Base-by-base conservation (phyloP, 2,329 filamentous ascomycete species). In the Pseudogymnoascus sp. region DNA sequence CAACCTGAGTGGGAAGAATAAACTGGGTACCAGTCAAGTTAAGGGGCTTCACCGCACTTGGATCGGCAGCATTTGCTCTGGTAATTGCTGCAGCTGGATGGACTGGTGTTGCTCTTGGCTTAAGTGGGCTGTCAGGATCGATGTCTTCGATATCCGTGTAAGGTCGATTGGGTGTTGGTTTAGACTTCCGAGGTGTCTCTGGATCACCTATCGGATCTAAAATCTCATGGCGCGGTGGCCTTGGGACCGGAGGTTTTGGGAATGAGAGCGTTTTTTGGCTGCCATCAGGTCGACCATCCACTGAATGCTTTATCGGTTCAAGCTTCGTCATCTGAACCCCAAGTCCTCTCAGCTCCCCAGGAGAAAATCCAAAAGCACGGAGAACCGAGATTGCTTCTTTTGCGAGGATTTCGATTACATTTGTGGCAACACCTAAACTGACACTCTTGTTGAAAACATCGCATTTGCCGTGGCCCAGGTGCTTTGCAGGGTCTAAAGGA, bases 291-390 rank as follows among this genome's bases (percentile, higher is more conserved):
- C 79, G 77, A 1, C 77, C 82, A n/a, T 81, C 77, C 0, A 75
- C 70, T 1, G 79, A 77, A 14, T 76, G 71, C 70, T 90, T 96
- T 69, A 94, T 77, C 0, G 89, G 85, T 69, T 97, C 92, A 3
- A 99, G 81, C 73, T 92, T 97, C 12, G 92, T 94, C 85, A 97
- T 89, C 72, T 97, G 93, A 0, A 97, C 84, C 0, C 94, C 94
- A 8, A 99, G 79, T 0, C 94, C 94, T 70, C 94, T 84, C n/a
- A 99, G 80, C 72, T 99, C 94, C 8, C 93, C 94, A 0, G 94
- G 91, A 2, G 89, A 90, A 69, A 97, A 91, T 23, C 84, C 87
- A 73, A 90, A 93, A 1, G 88, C 87, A 62, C 89, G 87, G 62
- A 99, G 76, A 61, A 97, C 89, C 0, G 88, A 87, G n/a, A 96